Evolutionary conservation across 2,329 filamentous ascomycete genomes (phyloP).

Genomic region (Zasmidium citrigriseum): DNA sequence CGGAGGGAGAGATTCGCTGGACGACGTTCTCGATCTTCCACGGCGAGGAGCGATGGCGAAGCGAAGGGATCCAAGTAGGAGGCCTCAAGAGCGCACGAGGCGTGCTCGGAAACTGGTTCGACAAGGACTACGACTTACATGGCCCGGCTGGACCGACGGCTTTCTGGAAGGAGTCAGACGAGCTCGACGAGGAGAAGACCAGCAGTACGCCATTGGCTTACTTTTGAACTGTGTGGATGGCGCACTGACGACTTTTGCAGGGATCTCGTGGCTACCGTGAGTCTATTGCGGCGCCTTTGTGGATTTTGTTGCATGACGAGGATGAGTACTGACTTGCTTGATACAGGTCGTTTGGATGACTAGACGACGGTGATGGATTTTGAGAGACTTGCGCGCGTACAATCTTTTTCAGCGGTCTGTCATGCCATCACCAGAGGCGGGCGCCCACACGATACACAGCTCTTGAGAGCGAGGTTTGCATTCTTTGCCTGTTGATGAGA

Average conservation of each 20-base stretch:
- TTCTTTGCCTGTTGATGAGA: background rate
- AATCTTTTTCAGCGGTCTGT: background rate
- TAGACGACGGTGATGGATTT: slow-evolving; percentile 11
- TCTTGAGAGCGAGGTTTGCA: background rate
- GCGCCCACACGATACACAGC: background rate
- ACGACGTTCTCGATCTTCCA: slow-evolving; percentile 66
- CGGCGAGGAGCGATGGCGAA: slow-evolving; percentile 71
- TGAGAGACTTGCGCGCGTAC: slow-evolving; percentile 1
- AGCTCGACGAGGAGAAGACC: slow-evolving; percentile 35
- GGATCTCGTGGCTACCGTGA: slow-evolving; percentile 9
- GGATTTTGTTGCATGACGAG: background rate
- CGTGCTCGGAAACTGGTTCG: slow-evolving; percentile 76
- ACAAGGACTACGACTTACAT: slow-evolving; percentile 68
- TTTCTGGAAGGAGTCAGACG: slow-evolving; percentile 73
- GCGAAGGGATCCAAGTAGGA: slow-evolving; percentile 74
- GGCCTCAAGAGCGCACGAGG: slow-evolving; percentile 66
- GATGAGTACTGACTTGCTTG: slow-evolving; percentile 2
- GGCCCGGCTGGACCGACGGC: slow-evolving; percentile 74
- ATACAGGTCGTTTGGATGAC: slow-evolving; percentile 10
- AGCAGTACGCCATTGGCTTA: slow-evolving; percentile 26
- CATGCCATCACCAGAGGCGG: background rate
- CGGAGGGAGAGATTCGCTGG: slow-evolving; percentile 73
- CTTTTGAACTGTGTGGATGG: slow-evolving; percentile 13
- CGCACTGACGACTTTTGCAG: slow-evolving; percentile 1
- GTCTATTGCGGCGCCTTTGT: background rate